These are phyloP conservation scores for Candida schatavii DNA, from an alignment of 805 yeast genomes.

Conservation along the genomic window DNA sequence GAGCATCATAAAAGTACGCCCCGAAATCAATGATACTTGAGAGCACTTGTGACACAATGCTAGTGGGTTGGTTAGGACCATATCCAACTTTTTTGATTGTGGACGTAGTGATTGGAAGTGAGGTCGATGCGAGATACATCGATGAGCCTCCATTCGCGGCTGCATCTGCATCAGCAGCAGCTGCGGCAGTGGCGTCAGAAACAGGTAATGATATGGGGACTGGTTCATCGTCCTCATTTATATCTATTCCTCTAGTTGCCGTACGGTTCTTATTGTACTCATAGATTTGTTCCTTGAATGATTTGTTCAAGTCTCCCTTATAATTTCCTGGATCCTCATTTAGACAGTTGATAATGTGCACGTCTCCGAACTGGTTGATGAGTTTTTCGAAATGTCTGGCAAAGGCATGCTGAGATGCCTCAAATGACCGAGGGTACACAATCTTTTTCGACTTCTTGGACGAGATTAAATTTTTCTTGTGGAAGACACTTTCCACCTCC, in stretches of 20 bases:
- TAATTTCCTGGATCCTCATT: constrained; percentile 37
- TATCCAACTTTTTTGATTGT: constrained; percentile 35
- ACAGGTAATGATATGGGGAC: too few species aligned
- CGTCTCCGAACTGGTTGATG: constrained; percentile 46
- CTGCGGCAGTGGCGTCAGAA: neutral
- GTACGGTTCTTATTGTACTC: constrained; percentile 25
- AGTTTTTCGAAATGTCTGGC: constrained; percentile 47
- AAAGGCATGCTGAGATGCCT: constrained; percentile 53
- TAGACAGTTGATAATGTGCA: constrained; percentile 49
- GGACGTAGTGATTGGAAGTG: constrained; percentile 31
- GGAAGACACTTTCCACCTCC: constrained; percentile 45
- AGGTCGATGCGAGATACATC: constrained; percentile 19
- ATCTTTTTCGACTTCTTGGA: constrained; percentile 37
- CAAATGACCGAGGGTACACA: constrained; percentile 49
- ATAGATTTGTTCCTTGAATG: constrained; percentile 36
- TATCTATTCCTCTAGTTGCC: neutral
- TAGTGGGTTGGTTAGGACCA: constrained; percentile 28
- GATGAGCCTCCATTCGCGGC: neutral
- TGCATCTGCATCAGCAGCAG: neutral
- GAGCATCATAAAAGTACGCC: constrained; percentile 42
- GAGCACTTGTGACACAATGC: constrained; percentile 26
- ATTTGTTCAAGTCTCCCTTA: constrained; percentile 45
- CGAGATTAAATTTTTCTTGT: constrained; percentile 31
- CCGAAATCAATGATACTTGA: constrained; percentile 43
- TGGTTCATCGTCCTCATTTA: neutral